A percentile compares a stretch with the other conserved stretches of the same genome.
Conservation (phyloP, 192 early-diverging fungal species). For the Backusella circina region DNA sequence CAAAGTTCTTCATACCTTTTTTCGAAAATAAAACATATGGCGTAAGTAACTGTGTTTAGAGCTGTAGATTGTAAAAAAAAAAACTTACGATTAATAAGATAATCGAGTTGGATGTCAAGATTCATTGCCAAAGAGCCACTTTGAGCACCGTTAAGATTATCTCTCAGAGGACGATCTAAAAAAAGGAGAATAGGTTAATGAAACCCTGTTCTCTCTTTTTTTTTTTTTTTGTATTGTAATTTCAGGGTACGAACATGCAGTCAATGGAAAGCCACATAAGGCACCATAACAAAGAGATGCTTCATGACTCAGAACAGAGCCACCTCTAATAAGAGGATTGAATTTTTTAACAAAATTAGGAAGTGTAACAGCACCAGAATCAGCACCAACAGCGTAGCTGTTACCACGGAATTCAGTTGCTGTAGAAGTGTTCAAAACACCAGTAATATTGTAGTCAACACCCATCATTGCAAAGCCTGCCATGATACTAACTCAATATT, state of each 20-base stretch:
- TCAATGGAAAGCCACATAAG: not conserved
- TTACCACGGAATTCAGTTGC: slow-evolving; percentile 41
- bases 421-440: not conserved
- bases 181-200: not conserved
- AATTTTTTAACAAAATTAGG: slow-evolving; percentile 44
- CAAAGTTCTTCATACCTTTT: not conserved
- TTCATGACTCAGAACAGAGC: slow-evolving; percentile 39
- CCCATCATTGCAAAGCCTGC: slow-evolving; percentile 54
- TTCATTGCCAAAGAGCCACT: slow-evolving; percentile 45
- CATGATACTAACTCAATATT: slow-evolving; percentile 38
- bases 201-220: not conserved
- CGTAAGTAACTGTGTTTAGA: not conserved
- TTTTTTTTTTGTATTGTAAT: not conserved
- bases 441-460: slow-evolving; percentile 7
- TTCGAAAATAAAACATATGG: not conserved
- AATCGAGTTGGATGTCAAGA: slow-evolving; percentile 38
- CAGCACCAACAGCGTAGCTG: slow-evolving; percentile 49
- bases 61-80: not conserved
- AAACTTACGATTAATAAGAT: slow-evolving; percentile 28
- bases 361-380: slow-evolving; percentile 39
- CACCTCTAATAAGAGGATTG: slow-evolving; percentile 33
- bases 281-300: slow-evolving; percentile 11
- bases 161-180: slow-evolving; percentile 11
- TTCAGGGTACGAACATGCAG: not conserved
- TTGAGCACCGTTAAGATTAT: slow-evolving; percentile 48